These are phyloP conservation scores for Colletotrichum eremochloae DNA, from an alignment of 2,329 filamentous ascomycete species.

Conservation along the genomic window DNA sequence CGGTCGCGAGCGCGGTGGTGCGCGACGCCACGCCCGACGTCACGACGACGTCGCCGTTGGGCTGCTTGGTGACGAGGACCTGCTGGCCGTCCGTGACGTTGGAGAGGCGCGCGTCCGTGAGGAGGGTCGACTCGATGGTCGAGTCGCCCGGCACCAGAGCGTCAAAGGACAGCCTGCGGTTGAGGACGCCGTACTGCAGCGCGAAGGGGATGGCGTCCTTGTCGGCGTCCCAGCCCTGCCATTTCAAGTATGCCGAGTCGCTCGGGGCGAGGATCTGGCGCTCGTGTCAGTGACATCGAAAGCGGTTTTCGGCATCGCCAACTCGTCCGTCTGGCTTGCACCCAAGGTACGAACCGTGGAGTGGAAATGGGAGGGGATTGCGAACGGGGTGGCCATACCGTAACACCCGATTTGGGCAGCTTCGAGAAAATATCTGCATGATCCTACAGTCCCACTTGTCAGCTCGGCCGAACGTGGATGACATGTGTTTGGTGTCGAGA, in stretches of 20 bases:
- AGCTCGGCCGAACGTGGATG: not conserved
- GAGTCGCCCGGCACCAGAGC: slow-evolving; percentile 54
- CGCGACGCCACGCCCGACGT: slow-evolving; percentile 55
- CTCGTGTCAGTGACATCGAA: slow-evolving; percentile 11
- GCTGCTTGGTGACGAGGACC: slow-evolving; percentile 60
- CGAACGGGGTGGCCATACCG: slow-evolving; percentile 51
- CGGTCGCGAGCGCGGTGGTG: slow-evolving; percentile 56
- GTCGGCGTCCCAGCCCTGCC: slow-evolving; percentile 54
- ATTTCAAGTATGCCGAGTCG: slow-evolving; percentile 66
- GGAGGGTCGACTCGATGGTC: slow-evolving; percentile 59
- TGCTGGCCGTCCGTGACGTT: slow-evolving; percentile 65
- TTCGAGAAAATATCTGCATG: slow-evolving; percentile 60
- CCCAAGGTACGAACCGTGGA: not conserved
- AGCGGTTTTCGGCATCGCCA: not conserved
- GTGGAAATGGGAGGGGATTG: too few relatives aligned
- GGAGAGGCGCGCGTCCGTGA: slow-evolving; percentile 57
- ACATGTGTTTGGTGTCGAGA: not conserved
- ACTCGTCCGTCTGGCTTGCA: not conserved
- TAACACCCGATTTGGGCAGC: slow-evolving; percentile 59
- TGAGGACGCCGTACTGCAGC: slow-evolving; percentile 73
- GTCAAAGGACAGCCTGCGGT: slow-evolving; percentile 60
- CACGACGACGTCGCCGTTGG: slow-evolving; percentile 48
- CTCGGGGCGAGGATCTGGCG: slow-evolving; percentile 67
- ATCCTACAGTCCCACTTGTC: slow-evolving; percentile 48
- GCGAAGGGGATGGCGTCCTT: slow-evolving; percentile 57